These are phyloP conservation scores for Lactarius tabidus DNA, from an alignment of 768 basidiomycete genomes.

Conservation along the genomic window DNA sequence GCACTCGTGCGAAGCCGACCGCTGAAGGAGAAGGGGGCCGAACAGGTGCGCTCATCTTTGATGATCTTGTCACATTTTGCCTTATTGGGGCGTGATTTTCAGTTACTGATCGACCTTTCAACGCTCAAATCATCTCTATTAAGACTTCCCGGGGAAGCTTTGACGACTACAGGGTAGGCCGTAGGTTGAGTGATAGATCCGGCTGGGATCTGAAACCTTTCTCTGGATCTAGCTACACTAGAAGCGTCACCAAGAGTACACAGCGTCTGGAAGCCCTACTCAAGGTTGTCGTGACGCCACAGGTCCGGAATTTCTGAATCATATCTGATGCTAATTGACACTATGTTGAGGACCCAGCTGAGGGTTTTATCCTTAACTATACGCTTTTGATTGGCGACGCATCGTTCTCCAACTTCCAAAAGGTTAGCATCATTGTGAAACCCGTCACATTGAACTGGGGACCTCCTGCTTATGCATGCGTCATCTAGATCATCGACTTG, in stretches of 20 bases:
- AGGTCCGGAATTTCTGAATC: slow-evolving; percentile 45
- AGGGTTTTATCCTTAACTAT: slow-evolving; percentile 95
- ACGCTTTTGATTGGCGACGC: slow-evolving; percentile 91
- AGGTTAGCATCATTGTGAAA: slow-evolving; percentile 46
- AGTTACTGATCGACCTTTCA: slow-evolving; percentile 91
- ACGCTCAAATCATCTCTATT: slow-evolving; percentile 76
- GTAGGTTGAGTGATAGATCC: background rate
- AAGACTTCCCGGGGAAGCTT: slow-evolving; percentile 73
- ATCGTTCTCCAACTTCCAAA: slow-evolving; percentile 97
- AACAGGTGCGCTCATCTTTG: slow-evolving; percentile 69
- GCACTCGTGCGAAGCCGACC: slow-evolving; percentile 88
- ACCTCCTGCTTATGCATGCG: background rate
- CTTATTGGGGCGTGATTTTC: slow-evolving; percentile 21
- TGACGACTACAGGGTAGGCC: slow-evolving; percentile 51
- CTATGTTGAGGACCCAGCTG: slow-evolving; percentile 71
- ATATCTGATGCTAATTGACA: slow-evolving; percentile 10
- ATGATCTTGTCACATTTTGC: background rate
- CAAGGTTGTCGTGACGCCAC: slow-evolving; percentile 93
- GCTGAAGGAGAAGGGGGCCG: slow-evolving; percentile 88
- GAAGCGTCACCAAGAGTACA: slow-evolving; percentile 76
- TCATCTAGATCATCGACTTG: slow-evolving; percentile 77
- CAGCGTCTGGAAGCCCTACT: slow-evolving; percentile 84
- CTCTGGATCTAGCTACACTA: slow-evolving; percentile 59
- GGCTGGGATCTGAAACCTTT: slow-evolving; percentile 12
- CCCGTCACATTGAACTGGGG: background rate